phyloP scores from a whole-genome alignment of 1,284 basidiomycete species.

The Fomitopsis betulina region DNA sequence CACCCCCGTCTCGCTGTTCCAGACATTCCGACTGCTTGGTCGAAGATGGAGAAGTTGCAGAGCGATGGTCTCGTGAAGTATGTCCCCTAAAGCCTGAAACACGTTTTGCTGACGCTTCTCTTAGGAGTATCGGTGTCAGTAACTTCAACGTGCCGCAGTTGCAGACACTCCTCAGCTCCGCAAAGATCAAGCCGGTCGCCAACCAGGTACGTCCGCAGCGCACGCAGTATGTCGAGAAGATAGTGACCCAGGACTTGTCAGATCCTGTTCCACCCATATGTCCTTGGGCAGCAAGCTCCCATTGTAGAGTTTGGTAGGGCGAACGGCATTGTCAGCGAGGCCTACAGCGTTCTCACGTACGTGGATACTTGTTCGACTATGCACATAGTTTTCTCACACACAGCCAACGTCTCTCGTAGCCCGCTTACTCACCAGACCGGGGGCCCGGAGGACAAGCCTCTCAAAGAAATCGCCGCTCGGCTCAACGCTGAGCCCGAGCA shows the following conservation, averaged over 20 bases:
- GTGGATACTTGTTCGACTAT: constrained; percentile 13
- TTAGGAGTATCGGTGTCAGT: constrained; percentile 77
- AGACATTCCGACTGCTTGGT: constrained; percentile 56
- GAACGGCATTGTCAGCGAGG: constrained; percentile 68
- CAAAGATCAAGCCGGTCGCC: constrained; percentile 63
- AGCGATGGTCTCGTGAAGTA: constrained; percentile 59
- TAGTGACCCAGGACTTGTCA: constrained; percentile 17
- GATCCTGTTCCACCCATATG: constrained; percentile 72
- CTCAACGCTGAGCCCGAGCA: constrained; percentile 64
- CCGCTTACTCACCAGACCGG: constrained; percentile 67
- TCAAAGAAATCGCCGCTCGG: constrained; percentile 54
- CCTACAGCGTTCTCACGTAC: constrained; percentile 64
- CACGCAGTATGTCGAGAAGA: not conserved
- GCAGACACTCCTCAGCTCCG: constrained; percentile 50
- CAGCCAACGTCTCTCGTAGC: constrained; percentile 27
- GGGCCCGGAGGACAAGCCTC: constrained; percentile 66
- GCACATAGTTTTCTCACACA: not conserved
- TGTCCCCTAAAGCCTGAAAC: constrained; percentile 3
- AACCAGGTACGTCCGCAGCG: constrained; percentile 54
- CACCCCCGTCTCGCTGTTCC: constrained; percentile 37
- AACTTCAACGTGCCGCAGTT: constrained; percentile 66
- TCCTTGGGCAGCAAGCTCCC: constrained; percentile 46
- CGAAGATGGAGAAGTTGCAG: constrained; percentile 61
- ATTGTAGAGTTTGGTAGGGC: constrained; percentile 54
- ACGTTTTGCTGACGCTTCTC: not conserved